Evolutionary conservation across 108 stramenopile genomes (phyloP).

Genomic region (Parmales sp.): DNA sequence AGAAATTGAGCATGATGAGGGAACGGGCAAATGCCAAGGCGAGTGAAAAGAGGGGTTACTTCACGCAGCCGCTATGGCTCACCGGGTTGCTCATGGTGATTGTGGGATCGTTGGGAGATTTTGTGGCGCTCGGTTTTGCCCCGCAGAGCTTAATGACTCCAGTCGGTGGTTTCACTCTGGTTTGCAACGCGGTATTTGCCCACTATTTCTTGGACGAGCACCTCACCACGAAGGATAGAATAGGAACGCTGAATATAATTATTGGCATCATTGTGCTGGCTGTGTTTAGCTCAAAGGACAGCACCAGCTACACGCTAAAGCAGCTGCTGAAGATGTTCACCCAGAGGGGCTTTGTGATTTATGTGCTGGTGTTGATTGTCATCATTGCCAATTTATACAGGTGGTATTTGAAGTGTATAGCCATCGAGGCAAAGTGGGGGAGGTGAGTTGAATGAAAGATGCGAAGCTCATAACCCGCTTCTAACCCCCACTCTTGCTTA

Average conservation of each 20-base stretch:
- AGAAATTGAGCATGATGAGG: conserved; percentile 10
- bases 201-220: conserved; percentile 16
- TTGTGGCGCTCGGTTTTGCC: conserved; percentile 17
- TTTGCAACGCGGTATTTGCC: conserved; percentile 17
- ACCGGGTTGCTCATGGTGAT: conserved; percentile 9
- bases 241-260: conserved; percentile 15
- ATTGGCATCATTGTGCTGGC: conserved; percentile 9
- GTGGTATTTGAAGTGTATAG: neutral
- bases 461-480: neutral
- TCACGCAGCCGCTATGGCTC: neutral
- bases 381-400: neutral
- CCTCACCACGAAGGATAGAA: neutral
- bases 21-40: neutral
- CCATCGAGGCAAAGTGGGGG: neutral
- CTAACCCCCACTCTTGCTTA: neutral
- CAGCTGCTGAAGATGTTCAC: conserved; percentile 6
- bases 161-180: conserved; percentile 17
- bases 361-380: neutral
- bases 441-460: neutral
- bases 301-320: conserved; percentile 9
- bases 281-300: neutral
- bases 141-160: conserved; percentile 17
- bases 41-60: neutral
- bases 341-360: conserved; percentile 1
- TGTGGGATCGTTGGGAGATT: conserved; percentile 11